These are phyloP conservation scores for Tolypocladium pustulatum DNA, from an alignment of 2,329 filamentous ascomycete genomes.

Conservation along the genomic window DNA sequence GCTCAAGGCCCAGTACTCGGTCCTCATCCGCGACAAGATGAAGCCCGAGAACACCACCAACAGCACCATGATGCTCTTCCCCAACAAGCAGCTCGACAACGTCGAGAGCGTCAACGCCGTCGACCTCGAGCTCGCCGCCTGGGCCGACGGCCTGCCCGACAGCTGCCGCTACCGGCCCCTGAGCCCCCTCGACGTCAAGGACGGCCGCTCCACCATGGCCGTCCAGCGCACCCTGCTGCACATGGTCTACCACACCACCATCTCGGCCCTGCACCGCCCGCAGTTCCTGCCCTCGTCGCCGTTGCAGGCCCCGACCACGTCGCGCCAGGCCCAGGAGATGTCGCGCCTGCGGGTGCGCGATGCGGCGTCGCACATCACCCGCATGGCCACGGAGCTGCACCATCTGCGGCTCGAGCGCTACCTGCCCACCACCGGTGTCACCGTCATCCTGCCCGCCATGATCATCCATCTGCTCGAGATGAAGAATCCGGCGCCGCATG, in stretches of 20 bases:
- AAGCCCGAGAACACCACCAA: conserved; percentile 67
- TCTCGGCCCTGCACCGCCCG: conserved; percentile 83
- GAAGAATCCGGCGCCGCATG: conserved; percentile 66
- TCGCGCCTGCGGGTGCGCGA: conserved; percentile 75
- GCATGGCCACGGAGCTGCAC: conserved; percentile 69
- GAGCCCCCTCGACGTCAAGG: conserved; percentile 42
- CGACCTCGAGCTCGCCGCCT: conserved; percentile 67
- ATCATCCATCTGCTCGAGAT: conserved; percentile 91
- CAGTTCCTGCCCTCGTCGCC: conserved; percentile 75
- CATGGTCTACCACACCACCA: conserved; percentile 87
- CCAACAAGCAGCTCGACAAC: conserved; percentile 78
- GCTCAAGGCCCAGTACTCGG: conserved; percentile 83
- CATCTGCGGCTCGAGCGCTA: conserved; percentile 63
- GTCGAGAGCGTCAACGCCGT: conserved; percentile 69
- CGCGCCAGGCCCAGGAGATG: conserved; percentile 66
- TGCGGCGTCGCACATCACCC: conserved; percentile 76
- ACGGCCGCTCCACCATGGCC: conserved; percentile 48
- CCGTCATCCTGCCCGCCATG: conserved; percentile 81
- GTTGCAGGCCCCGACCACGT: conserved; percentile 36
- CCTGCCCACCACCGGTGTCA: conserved; percentile 82
- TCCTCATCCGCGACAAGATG: conserved; percentile 73
- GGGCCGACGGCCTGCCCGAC: conserved; percentile 61
- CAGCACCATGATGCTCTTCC: conserved; percentile 79
- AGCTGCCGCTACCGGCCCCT: conserved; percentile 58
- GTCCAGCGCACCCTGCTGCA: conserved; percentile 80